Evolutionary conservation across 768 basidiomycete species (phyloP), one percentile per base, ranked within the genome.

Genomic region (Pleurotus sapidus): DNA sequence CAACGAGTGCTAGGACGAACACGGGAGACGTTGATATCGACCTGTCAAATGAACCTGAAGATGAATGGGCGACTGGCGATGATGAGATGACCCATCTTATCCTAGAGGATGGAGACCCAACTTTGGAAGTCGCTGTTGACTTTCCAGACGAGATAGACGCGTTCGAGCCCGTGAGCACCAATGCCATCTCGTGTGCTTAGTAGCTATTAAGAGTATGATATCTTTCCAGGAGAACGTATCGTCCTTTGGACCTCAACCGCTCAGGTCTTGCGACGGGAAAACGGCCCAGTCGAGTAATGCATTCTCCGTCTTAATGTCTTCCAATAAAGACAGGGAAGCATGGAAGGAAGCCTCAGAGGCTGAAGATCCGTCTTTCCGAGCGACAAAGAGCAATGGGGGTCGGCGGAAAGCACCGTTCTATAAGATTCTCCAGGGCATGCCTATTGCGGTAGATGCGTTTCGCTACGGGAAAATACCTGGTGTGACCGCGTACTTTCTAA

Each of bases 391-490:
- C 14, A 81, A 78, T 38, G 77, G 78, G 25, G 73, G 76, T 27
- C 79, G 91, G 25, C 76, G 91, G 58, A 86, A 83, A 57, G 93
- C 95, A 0, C 97, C 97, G 0, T 98, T 98, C 68, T 98, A 96
- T 74, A 99, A 98, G 74, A 83, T 94, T 20, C 68, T 98, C 63
- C 90, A 93, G 64, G 96, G 97, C 1, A 97, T 98, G 95, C 94
- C 95, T 7, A 90, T 99, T 23, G 94, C 96, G 14, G 97, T 99
- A 0, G 97, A 99, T 67, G 97, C 95, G 1, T 99, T 99, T 72
- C 84, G 88, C 38, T 99, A 98, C 68, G 97, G 96, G 5, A 77
- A 80, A 24, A 95, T 99, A 49, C 95, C 95, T 4, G 86, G 84
- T 8, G 84, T 98, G 23, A 91, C 84, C 25, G 91, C 95, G 0